Evolutionary conservation across 2,329 filamentous ascomycete species (phyloP).

Genomic region (Basipetospora chlamydospora): DNA sequence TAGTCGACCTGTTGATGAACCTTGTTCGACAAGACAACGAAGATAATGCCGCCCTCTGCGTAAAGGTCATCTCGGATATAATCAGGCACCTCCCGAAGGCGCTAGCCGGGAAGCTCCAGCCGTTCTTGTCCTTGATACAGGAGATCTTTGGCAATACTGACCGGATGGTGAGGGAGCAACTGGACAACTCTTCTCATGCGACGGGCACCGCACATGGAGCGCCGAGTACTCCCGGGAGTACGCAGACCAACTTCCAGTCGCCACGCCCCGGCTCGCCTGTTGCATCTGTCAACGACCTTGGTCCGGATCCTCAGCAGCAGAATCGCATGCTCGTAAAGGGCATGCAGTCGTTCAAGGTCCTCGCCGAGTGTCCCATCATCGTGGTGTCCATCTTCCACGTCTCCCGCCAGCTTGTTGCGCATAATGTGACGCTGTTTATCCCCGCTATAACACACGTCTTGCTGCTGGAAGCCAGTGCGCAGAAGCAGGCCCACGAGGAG

Average conservation of each 20-base stretch:
- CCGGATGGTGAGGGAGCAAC: slow-evolving; percentile 83
- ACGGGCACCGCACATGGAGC: slow-evolving; percentile 36
- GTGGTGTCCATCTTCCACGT: slow-evolving; percentile 97
- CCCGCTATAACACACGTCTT: slow-evolving; percentile 87
- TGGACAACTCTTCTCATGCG: slow-evolving; percentile 58
- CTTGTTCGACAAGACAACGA: slow-evolving; percentile 89
- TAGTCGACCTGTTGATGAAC: slow-evolving; percentile 80
- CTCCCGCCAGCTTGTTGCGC: slow-evolving; percentile 62
- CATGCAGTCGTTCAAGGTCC: slow-evolving; percentile 97
- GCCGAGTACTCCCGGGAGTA: slow-evolving; percentile 52
- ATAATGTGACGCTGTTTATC: slow-evolving; percentile 84
- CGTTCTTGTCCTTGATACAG: slow-evolving; percentile 81
- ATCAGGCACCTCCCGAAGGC: slow-evolving; percentile 84
- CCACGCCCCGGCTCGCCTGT: slow-evolving; percentile 83
- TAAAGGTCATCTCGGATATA: slow-evolving; percentile 96
- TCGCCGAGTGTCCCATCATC: slow-evolving; percentile 96
- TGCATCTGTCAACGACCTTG: slow-evolving; percentile 66
- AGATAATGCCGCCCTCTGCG: slow-evolving; percentile 94
- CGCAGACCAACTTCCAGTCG: slow-evolving; percentile 65
- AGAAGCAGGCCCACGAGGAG: slow-evolving; percentile 81
- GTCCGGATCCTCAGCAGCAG: slow-evolving; percentile 66
- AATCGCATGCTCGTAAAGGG: slow-evolving; percentile 72
- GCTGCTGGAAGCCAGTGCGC: slow-evolving; percentile 76
- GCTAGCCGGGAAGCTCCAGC: slow-evolving; percentile 65
- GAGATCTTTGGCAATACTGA: slow-evolving; percentile 95